phyloP scores from a whole-genome alignment of 2,329 filamentous ascomycete genomes.

The Truncatella angustata region DNA sequence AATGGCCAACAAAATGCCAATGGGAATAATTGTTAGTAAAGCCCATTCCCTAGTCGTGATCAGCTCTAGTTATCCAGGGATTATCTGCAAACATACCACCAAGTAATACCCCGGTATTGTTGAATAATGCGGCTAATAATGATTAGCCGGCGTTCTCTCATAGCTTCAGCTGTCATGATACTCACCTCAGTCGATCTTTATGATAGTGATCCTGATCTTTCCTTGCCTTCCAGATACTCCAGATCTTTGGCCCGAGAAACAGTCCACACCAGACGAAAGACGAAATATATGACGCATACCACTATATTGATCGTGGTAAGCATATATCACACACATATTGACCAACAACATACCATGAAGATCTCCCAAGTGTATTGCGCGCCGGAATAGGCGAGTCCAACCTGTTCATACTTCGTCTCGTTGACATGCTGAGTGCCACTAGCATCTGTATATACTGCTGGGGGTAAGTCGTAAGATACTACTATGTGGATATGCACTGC shows the following conservation, averaged over 20 bases:
- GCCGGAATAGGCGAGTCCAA: slow-evolving; percentile 57
- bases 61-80: background rate
- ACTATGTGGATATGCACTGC: background rate
- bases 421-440: slow-evolving; percentile 29
- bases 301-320: background rate
- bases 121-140: slow-evolving; percentile 2
- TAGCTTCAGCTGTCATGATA: background rate
- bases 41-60: background rate
- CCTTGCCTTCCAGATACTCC: slow-evolving; percentile 5
- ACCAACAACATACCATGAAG: slow-evolving; percentile 31
- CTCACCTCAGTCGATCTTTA: slow-evolving; percentile 6
- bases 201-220: background rate
- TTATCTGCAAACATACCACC: background rate
- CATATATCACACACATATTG: background rate
- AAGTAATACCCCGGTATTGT: slow-evolving; percentile 1
- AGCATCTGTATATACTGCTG: slow-evolving; percentile 2
- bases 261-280: slow-evolving; percentile 57
- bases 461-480: background rate
- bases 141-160: too few relatives aligned
- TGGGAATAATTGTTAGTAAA: background rate
- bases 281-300: slow-evolving; percentile 56
- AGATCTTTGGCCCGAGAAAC: slow-evolving; percentile 1
- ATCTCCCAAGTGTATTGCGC: slow-evolving; percentile 56
- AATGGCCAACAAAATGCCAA: slow-evolving; percentile 41
- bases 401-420: slow-evolving; percentile 42